These are phyloP conservation scores for Nitzschia sp. DNA, from an alignment of 108 stramenopile genomes.

Conservation along the genomic window DNA sequence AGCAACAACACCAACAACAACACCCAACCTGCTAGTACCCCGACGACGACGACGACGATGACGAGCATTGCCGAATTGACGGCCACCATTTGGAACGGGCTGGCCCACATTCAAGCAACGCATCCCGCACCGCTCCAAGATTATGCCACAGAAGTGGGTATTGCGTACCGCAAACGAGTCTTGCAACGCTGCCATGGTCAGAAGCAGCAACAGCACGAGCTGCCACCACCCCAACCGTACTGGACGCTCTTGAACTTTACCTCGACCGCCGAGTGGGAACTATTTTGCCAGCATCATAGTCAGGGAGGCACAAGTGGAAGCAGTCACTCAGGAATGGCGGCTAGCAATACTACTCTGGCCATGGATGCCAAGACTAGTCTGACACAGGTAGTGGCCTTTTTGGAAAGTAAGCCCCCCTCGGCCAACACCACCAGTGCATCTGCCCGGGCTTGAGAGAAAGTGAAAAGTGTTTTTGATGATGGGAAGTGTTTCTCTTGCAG, in stretches of 20 bases:
- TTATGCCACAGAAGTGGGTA: constrained; percentile 16
- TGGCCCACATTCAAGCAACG: constrained; percentile 1
- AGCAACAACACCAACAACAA: neutral
- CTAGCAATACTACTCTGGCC: neutral
- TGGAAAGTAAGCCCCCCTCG: constrained; percentile 6
- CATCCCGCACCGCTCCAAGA: constrained; percentile 12
- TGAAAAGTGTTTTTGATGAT: too few species aligned
- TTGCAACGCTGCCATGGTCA: neutral
- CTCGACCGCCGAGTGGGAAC: neutral
- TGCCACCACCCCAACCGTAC: neutral
- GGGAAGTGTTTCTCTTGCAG: too few species aligned
- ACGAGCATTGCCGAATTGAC: neutral
- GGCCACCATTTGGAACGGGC: constrained; percentile 13
- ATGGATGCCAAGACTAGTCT: neutral
- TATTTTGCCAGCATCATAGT: neutral
- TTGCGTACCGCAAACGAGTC: constrained; percentile 12
- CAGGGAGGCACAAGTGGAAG: neutral
- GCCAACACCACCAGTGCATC: neutral
- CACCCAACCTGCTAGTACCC: too few species aligned
- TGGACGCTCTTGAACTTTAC: constrained; percentile 17
- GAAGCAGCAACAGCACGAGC: neutral
- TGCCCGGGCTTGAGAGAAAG: neutral
- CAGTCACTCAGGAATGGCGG: neutral
- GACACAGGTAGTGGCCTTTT: constrained; percentile 13
- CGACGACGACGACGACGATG: too few species aligned